Evolutionary conservation across 345 rosid species (phyloP), one percentile per base, ranked within the genome.

Genomic region (Aquilaria yunnanensis): DNA sequence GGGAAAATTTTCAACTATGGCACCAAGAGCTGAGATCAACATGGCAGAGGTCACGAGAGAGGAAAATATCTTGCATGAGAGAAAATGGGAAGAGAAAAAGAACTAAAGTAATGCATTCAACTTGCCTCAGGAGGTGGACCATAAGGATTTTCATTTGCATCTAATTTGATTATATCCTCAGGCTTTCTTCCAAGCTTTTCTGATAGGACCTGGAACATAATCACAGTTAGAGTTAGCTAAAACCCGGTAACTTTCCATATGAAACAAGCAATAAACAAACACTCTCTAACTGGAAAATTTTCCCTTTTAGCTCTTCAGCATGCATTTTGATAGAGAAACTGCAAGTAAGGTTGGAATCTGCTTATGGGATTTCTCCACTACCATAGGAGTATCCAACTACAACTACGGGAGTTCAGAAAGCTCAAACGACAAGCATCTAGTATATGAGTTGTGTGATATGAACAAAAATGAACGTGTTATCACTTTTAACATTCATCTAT

Each of bases 111-210:
- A 30, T 4, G 48, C 32, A 46, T 12, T 37, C 2, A 31, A 75
- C 91, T 83, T 85, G 86, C 97, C 95, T 90, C 97, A 2, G 99
- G 96, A 72, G 99, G 99, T 61, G 97, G 99, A 68, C 99, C 97
- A 72, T 94, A 90, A 5, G 99, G 99, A 68, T 90, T 90, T 80
- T 94, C 99, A 78, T 94, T 94, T 10, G 99, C 99, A 83, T 94
- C 99, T 73, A 94, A 73, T 67, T 94, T 94, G 64, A 94, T 77
- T 55, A 90, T 94, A 74, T 94, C 97, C 73, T 90, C 99, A 47
- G 97, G 96, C 72, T 85, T 87, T 77, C 96, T 82, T 75, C 97
- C 97, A 54, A 90, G 82, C 55, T 76, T 83, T 29, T 76, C 83
- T 33, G 96, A 94, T 77, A 88, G 73, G 47, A 94, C 92, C 96